Base-by-base conservation (phyloP, 1,284 basidiomycete species). In the Apiotrichum gracile region DNA sequence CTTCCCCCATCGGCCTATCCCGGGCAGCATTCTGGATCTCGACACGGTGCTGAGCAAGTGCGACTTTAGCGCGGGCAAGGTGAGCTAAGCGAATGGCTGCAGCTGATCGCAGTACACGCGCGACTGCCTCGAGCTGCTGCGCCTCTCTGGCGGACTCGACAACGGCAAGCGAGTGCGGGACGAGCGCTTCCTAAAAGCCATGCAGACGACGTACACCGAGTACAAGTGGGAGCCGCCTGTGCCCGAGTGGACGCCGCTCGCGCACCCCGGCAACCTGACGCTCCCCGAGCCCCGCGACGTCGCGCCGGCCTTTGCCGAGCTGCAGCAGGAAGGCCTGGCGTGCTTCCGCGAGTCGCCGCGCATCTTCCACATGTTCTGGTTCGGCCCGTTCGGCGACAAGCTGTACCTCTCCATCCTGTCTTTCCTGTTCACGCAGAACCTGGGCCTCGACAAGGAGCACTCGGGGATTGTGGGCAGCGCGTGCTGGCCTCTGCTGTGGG, bases 1-100 rank as follows among this genome's bases (percentile, higher is more conserved):
- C 12, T 78, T 72, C 69, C 88, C 91, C 19, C 87, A 87, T 7
- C 80, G 92, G 52, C 92, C 92, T 21, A 77, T 84, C 13, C 82
- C 86, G 0, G 88, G 89, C 17, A 85, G 86, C 52, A 80, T 90
- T 17, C 80, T 88, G 13, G 92, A 97, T 72, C 73, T 97, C 61
- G 92, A 97, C 72, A 76, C 86, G 24, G 78, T 94, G 1, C 85
- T 91, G 83, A 85, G 91, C 35, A 82, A 91, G 61, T 97, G 92
- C 69, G 88, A 93, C 74, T 92, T 91, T 67, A 82, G 82, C 17
- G 79, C 82, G 51, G 80, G 83, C 66, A 88, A 91, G 80, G 90
- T 88, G 62, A 34, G 58, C 38, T 25, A n/a, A n/a, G 27, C 17
- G 5, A 16, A 1, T 38, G 4, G 35, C 31, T 3, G 19, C 52